phyloP scores from a whole-genome alignment of 257 asterid species.

The Solanum etuberosum region DNA sequence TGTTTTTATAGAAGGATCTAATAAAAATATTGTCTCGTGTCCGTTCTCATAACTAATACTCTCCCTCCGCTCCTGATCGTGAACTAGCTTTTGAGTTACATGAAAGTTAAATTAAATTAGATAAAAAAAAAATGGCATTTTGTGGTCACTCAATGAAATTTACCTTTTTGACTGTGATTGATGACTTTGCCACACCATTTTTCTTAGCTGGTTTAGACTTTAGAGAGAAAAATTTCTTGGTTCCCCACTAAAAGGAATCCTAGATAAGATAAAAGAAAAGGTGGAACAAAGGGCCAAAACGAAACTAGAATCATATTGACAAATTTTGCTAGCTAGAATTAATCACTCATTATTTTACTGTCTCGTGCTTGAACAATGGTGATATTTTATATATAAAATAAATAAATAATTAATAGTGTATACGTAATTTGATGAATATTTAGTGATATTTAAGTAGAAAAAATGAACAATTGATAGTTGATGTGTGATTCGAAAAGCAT shows the following conservation, averaged over 20 bases:
- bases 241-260: neutral
- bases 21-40: neutral
- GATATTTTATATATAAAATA: too few relatives aligned
- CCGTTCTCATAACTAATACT: too few relatives aligned
- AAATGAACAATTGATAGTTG: too few relatives aligned
- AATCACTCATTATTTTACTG: neutral
- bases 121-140: neutral
- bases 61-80: neutral
- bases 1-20: neutral
- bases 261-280: neutral
- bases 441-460: too few relatives aligned
- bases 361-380: too few relatives aligned
- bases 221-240: constrained; percentile 27
- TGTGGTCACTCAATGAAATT: constrained; percentile 15
- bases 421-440: too few relatives aligned
- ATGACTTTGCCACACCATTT: constrained; percentile 19
- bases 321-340: constrained; percentile 17
- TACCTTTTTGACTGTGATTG: constrained; percentile 12
- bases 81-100: neutral
- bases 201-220: constrained; percentile 47
- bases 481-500: too few relatives aligned
- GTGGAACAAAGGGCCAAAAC: constrained; percentile 20
- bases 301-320: constrained; percentile 35
- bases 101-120: neutral
- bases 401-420: too few relatives aligned